Percentiles rank a stretch among this genome's conserved stretches.
Evolutionary conservation across 495 filamentous ascomycete species (phyloP).

Genomic region (Penicillium canariense): DNA sequence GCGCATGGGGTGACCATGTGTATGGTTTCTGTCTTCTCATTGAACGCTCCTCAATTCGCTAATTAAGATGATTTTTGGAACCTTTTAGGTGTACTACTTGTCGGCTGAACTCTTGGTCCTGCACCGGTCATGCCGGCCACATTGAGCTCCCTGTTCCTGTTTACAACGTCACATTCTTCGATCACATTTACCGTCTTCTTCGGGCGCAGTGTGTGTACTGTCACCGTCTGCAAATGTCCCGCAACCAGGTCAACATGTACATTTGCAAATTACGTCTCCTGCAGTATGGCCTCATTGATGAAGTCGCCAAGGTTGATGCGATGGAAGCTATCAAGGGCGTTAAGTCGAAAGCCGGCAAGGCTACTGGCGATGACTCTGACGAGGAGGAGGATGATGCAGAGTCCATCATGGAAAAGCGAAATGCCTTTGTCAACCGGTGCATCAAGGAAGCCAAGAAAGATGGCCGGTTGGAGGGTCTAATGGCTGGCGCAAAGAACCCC

Average conservation of each 20-base stretch:
- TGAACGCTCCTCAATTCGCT: background rate
- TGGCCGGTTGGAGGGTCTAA: conserved; percentile 46
- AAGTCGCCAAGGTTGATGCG: conserved; percentile 65
- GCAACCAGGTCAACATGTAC: conserved; percentile 69
- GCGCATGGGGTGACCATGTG: conserved; percentile 81
- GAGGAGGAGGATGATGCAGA: conserved; percentile 58
- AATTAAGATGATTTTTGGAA: conserved; percentile 20
- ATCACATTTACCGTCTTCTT: conserved; percentile 79
- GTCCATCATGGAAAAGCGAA: conserved; percentile 63
- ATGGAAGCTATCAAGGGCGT: conserved; percentile 39
- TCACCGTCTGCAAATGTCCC: conserved; percentile 72
- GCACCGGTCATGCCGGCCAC: conserved; percentile 91
- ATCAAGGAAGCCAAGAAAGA: conserved; percentile 54
- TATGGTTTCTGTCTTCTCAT: conserved; percentile 44
- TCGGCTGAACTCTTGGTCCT: conserved; percentile 69
- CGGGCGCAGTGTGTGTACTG: conserved; percentile 89
- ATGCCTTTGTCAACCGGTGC: conserved; percentile 64
- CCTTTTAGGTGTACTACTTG: conserved; percentile 80
- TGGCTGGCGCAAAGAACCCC: conserved; percentile 71
- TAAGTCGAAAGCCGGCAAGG: conserved; percentile 31
- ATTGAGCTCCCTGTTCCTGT: conserved; percentile 90
- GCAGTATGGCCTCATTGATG: conserved; percentile 76
- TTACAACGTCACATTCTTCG: conserved; percentile 92
- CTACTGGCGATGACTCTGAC: conserved; percentile 46
- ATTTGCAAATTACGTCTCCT: conserved; percentile 83